Conservation (phyloP, 371 early-diverging fungal species). For the Parasitella parasitica region DNA sequence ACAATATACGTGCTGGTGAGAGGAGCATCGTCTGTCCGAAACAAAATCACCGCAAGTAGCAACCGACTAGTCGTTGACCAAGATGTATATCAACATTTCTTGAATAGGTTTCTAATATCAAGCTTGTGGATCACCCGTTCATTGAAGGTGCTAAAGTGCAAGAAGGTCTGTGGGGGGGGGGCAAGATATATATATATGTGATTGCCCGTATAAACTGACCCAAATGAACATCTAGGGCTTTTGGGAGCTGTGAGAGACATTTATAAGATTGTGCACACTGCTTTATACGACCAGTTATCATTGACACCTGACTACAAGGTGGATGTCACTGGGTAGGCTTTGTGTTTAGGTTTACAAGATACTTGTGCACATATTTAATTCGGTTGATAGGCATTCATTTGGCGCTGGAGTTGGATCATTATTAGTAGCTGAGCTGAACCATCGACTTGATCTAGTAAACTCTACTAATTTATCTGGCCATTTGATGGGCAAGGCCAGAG, state of each 20-base stretch:
- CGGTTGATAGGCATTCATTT: constrained; percentile 16
- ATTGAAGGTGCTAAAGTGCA: constrained; percentile 11
- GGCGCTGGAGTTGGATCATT: constrained; percentile 21
- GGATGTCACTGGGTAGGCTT: constrained; percentile 8
- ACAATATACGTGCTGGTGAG: constrained; percentile 10
- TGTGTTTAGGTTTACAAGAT: background rate
- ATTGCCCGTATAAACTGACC: too few relatives aligned
- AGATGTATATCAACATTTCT: background rate
- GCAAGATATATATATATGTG: background rate
- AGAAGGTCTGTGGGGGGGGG: background rate
- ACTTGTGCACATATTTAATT: background rate
- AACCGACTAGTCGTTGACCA: background rate
- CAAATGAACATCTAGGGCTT: background rate
- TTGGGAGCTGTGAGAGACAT: constrained; percentile 4
- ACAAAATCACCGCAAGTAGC: constrained; percentile 3
- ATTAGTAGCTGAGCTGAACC: constrained; percentile 4
- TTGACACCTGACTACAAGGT: constrained; percentile 10
- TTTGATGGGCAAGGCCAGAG: constrained; percentile 18
- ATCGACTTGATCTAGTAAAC: background rate
- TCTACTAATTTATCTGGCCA: constrained; percentile 1
- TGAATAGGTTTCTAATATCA: background rate
- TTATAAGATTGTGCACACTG: constrained; percentile 1
- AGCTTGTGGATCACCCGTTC: constrained; percentile 2
- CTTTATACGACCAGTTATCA: constrained; percentile 7
- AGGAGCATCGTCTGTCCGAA: constrained; percentile 2